A percentile compares a stretch with the other conserved stretches of the same genome.
Conservation (phyloP, 208 protist genomes). For the Leishmania martiniquensis region DNA sequence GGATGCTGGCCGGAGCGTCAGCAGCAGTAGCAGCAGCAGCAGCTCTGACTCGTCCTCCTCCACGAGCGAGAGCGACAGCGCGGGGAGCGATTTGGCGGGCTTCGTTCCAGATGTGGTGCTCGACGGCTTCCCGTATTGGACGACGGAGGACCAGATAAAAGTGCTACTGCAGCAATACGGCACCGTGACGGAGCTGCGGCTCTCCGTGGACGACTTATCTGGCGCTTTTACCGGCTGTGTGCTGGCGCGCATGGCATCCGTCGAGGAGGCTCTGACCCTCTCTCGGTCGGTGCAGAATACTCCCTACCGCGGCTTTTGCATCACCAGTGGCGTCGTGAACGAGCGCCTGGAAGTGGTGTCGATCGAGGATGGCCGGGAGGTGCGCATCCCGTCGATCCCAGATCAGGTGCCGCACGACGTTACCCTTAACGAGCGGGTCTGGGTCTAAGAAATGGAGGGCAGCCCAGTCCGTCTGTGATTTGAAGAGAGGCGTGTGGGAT, state of each 20-base stretch:
- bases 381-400: conserved; percentile 35
- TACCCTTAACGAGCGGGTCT: conserved; percentile 67
- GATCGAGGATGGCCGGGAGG: conserved; percentile 47
- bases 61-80: conserved; percentile 18
- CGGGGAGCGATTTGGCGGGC: conserved; percentile 18
- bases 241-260: conserved; percentile 75
- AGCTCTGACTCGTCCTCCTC: conserved; percentile 9
- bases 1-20: neutral
- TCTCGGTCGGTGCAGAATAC: conserved; percentile 63
- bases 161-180: conserved; percentile 75
- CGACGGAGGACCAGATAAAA: conserved; percentile 77
- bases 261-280: conserved; percentile 63
- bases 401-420: conserved; percentile 39
- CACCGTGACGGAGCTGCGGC: conserved; percentile 48
- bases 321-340: conserved; percentile 73
- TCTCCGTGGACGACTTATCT: conserved; percentile 73
- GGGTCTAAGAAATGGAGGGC: conserved; percentile 45
- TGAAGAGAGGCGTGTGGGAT: neutral
- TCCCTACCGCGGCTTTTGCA: conserved; percentile 40
- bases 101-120: conserved; percentile 86
- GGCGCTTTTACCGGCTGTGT: conserved; percentile 81
- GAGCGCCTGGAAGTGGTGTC: conserved; percentile 72
- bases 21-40: conserved; percentile 25
- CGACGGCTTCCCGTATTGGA: conserved; percentile 84
- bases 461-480: neutral